Percentiles rank a stretch among this genome's conserved stretches.
Evolutionary conservation across 108 stramenopile genomes (phyloP).

Genomic region (Chaetoceros muelleri): DNA sequence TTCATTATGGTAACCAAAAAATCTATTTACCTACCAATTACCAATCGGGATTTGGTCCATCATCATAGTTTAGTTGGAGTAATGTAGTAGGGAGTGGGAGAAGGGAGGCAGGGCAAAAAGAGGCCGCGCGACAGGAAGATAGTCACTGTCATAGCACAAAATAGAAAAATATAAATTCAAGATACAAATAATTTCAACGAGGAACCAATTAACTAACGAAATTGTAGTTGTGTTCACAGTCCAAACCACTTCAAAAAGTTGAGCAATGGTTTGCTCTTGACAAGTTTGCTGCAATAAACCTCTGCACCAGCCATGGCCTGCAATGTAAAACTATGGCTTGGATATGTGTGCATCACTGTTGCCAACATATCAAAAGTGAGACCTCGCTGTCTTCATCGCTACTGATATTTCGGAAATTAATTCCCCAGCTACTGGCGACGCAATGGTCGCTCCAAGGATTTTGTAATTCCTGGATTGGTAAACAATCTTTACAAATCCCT

Average conservation of each 20-base stretch:
- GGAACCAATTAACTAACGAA: no score
- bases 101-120: no score
- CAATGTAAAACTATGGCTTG: slow-evolving; percentile 39
- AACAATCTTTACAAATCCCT: slow-evolving; percentile 47
- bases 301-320: slow-evolving; percentile 52
- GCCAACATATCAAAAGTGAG: slow-evolving; percentile 35
- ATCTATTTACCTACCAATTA: no score
- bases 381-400: slow-evolving; percentile 24
- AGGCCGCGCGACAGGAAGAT: no score
- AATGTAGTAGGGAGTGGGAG: no score
- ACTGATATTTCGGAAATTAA: slow-evolving; percentile 43
- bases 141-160: no score
- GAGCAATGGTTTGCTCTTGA: slow-evolving; percentile 17
- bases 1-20: no score
- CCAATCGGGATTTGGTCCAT: no score
- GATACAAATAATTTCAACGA: no score
- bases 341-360: slow-evolving; percentile 50
- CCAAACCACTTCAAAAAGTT: slow-evolving; percentile 37
- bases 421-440: slow-evolving; percentile 51
- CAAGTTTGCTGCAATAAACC: slow-evolving; percentile 37
- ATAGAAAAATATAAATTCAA: no score
- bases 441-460: slow-evolving; percentile 52
- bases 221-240: no score
- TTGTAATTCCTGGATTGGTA: slow-evolving; percentile 18
- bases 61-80: no score